Evolutionary conservation across 345 rosid genomes (phyloP).

Genomic region (Eucalyptus brandiana): DNA sequence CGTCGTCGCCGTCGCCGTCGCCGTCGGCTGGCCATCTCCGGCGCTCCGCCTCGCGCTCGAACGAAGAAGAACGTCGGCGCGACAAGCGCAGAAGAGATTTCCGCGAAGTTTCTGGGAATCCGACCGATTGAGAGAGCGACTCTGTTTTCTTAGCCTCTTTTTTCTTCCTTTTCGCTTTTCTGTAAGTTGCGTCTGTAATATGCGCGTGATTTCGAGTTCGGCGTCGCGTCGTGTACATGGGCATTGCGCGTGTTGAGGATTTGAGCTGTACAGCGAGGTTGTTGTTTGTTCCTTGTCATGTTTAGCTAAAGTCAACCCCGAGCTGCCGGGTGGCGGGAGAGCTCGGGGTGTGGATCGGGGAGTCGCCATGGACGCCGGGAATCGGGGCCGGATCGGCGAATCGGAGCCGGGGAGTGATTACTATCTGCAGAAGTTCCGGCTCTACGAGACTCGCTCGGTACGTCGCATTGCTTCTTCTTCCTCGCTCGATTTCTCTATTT

Average conservation of each 20-base stretch:
- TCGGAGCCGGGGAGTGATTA: slow-evolving; percentile 8
- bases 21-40: neutral
- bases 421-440: slow-evolving; percentile 71
- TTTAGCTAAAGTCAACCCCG: neutral
- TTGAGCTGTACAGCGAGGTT: neutral
- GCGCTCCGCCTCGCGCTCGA: neutral
- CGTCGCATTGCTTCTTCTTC: neutral
- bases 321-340: neutral
- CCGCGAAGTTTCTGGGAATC: neutral
- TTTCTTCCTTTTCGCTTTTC: neutral
- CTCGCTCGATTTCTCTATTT: neutral
- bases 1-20: neutral
- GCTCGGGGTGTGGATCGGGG: neutral
- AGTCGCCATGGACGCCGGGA: neutral
- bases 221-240: neutral
- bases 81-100: too few relatives aligned
- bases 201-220: neutral
- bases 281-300: neutral
- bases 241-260: neutral
- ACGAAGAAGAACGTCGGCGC: neutral
- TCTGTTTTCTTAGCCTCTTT: neutral
- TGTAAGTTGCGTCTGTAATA: neutral
- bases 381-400: slow-evolving; percentile 7
- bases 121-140: neutral
- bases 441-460: slow-evolving; percentile 90